Conservation (phyloP, 2,329 filamentous ascomycete species). For the Ampelomyces quisqualis region DNA sequence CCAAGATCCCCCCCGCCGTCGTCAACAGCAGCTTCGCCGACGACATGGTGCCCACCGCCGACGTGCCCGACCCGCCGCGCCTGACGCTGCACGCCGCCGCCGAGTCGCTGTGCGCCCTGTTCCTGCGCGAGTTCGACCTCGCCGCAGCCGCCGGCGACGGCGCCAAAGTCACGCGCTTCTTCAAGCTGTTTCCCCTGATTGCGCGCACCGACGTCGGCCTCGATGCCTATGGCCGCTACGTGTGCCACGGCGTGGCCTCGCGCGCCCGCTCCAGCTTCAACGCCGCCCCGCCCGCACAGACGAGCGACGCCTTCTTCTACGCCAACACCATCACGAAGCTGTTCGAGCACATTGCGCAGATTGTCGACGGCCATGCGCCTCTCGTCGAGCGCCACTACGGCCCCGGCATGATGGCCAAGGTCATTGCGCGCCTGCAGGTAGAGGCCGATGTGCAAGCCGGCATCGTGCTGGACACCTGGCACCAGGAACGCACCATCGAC, state of each 20-base stretch:
- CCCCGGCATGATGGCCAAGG: constrained; percentile 85
- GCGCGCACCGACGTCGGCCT: constrained; percentile 83
- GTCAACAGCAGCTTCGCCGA: constrained; percentile 83
- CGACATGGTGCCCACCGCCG: constrained; percentile 89
- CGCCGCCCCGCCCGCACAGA: constrained; percentile 61
- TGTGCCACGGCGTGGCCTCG: constrained; percentile 89
- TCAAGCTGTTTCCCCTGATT: constrained; percentile 96
- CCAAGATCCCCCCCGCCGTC: constrained; percentile 76
- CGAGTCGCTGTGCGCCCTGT: constrained; percentile 85
- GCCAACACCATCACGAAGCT: constrained; percentile 85
- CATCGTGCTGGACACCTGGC: constrained; percentile 94
- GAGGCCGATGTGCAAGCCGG: constrained; percentile 96
- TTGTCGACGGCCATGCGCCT: constrained; percentile 86
- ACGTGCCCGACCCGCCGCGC: constrained; percentile 88
- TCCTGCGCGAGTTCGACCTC: constrained; percentile 91
- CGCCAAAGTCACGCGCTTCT: constrained; percentile 88
- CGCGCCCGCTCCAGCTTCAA: constrained; percentile 79
- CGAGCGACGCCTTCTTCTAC: constrained; percentile 84
- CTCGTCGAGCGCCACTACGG: constrained; percentile 95
- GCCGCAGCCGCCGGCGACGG: constrained; percentile 86
- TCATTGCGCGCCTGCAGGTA: constrained; percentile 88
- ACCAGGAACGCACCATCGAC: constrained; percentile 81
- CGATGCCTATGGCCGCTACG: constrained; percentile 93
- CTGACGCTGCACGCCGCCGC: constrained; percentile 84
- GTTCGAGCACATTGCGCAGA: constrained; percentile 97